phyloP scores from a whole-genome alignment of 331 rosid genomes.

The Stylosanthes scabra region DNA sequence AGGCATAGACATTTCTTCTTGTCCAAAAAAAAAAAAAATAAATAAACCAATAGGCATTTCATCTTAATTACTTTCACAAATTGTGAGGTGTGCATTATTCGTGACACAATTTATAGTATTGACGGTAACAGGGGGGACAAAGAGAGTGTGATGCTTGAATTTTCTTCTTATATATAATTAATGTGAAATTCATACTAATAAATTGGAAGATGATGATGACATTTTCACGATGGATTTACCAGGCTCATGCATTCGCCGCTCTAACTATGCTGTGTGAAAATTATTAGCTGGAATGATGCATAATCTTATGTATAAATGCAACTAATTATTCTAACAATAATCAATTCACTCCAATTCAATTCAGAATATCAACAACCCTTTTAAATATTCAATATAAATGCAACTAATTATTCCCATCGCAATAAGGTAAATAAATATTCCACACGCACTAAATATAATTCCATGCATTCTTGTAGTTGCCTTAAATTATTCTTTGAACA shows the following conservation, averaged over 20 bases:
- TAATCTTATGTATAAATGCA: background rate
- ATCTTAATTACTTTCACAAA: background rate
- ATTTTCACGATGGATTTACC: background rate
- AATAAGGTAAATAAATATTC: background rate
- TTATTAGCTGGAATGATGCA: conserved; percentile 17
- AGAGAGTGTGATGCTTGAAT: background rate
- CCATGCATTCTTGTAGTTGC: conserved; percentile 2
- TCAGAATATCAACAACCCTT: background rate
- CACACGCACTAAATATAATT: background rate
- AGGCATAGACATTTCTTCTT: too few species aligned
- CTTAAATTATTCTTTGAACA: background rate
- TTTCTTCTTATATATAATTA: background rate
- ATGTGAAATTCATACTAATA: background rate
- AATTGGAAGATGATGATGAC: background rate
- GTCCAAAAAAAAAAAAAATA: too few species aligned
- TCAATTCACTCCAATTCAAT: conserved; percentile 18
- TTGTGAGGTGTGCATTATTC: background rate
- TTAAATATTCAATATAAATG: background rate
- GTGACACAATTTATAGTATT: background rate
- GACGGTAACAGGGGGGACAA: background rate
- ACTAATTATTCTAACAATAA: conserved; percentile 4
- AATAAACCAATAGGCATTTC: too few species aligned
- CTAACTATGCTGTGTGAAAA: background rate
- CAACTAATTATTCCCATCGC: background rate
- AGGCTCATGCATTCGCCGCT: background rate